Conservation (phyloP, 805 yeast genomes). For the Dipodascus geniculatus region DNA sequence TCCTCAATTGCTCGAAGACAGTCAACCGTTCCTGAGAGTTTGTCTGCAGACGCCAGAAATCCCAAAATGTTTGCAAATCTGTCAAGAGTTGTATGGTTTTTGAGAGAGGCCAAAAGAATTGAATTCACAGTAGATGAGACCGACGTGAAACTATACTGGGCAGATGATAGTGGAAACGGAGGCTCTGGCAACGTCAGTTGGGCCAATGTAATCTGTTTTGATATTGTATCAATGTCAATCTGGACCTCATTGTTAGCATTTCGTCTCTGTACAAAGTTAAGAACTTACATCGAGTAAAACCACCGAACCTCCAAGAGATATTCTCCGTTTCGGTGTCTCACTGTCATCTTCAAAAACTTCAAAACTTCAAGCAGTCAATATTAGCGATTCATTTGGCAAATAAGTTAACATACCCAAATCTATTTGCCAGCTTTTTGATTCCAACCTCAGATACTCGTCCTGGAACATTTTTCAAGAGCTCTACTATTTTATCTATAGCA, state of each 20-base stretch:
- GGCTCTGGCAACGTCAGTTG: neutral
- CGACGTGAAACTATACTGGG: conserved; percentile 17
- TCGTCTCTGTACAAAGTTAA: no score
- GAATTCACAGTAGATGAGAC: conserved; percentile 15
- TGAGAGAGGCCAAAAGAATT: conserved; percentile 19
- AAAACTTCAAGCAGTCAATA: conserved; percentile 12
- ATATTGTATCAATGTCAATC: conserved; percentile 15
- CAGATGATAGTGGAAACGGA: conserved; percentile 1
- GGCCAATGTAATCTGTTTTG: neutral
- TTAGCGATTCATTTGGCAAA: neutral
- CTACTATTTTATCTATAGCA: conserved; percentile 9
- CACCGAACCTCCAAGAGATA: conserved; percentile 28
- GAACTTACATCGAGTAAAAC: conserved; percentile 25
- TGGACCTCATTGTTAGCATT: no score
- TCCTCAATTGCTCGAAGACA: conserved; percentile 25
- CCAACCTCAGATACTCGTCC: conserved; percentile 26
- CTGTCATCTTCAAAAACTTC: conserved; percentile 28
- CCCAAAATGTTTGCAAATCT: conserved; percentile 22
- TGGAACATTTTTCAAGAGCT: conserved; percentile 22
- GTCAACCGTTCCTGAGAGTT: conserved; percentile 24
- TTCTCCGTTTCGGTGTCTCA: conserved; percentile 21
- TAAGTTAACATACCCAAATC: conserved; percentile 14
- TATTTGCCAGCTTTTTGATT: conserved; percentile 23
- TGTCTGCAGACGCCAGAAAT: conserved; percentile 25
- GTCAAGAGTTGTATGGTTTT: conserved; percentile 22